phyloP scores from a whole-genome alignment of 768 basidiomycete genomes.

The Pisolithus tinctorius region DNA sequence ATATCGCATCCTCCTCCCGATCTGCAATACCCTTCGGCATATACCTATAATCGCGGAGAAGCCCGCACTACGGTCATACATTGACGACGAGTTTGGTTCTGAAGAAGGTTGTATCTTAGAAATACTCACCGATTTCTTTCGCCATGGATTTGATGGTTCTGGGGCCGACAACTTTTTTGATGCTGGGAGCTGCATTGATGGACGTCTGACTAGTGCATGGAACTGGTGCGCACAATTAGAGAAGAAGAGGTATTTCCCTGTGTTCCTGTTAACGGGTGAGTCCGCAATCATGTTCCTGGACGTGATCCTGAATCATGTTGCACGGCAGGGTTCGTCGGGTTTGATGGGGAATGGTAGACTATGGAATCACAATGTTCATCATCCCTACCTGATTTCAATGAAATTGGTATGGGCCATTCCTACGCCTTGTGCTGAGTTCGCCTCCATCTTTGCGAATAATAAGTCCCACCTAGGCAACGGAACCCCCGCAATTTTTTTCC shows the following conservation, averaged over 20 bases:
- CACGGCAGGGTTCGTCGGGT: slow-evolving; percentile 66
- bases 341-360: slow-evolving; percentile 79
- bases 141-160: slow-evolving; percentile 83
- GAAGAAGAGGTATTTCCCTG: slow-evolving; percentile 79
- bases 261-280: slow-evolving; percentile 73
- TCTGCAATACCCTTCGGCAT: slow-evolving; percentile 74
- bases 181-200: slow-evolving; percentile 80
- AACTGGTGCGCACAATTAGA: slow-evolving; percentile 85
- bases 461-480: too few relatives aligned
- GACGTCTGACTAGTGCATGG: slow-evolving; percentile 84
- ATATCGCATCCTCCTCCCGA: slow-evolving; percentile 82
- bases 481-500: background rate
- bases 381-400: background rate
- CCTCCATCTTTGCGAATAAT: background rate
- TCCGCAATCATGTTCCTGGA: background rate
- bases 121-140: slow-evolving; percentile 78
- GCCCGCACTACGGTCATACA: slow-evolving; percentile 66
- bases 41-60: slow-evolving; percentile 61
- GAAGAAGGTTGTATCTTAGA: slow-evolving; percentile 60
- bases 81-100: slow-evolving; percentile 79
- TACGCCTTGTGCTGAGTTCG: background rate
- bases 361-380: background rate
- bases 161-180: slow-evolving; percentile 92
- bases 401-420: background rate
- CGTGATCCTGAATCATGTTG: slow-evolving; percentile 1